Evolutionary conservation across 2,329 filamentous ascomycete genomes (phyloP), one percentile per base, ranked within the genome.

Genomic region (Pyrenochaeta sp.): DNA sequence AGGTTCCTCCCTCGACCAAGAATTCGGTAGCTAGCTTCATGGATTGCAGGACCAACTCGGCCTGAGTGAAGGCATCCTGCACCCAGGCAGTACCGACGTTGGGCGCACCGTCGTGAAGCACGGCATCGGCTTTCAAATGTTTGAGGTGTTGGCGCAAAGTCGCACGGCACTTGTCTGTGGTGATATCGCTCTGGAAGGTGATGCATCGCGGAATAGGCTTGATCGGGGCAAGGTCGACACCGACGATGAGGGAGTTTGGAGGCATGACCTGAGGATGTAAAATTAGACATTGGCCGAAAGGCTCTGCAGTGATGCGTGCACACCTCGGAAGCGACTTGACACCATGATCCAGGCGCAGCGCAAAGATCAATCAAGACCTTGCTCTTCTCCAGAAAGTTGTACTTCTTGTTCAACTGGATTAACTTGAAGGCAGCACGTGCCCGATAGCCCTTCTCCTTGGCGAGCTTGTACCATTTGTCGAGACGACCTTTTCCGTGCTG

Each of bases 11-110:
- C 26, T 65, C 63, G 10, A 84, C 81, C 44, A 99, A 75, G 60
- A 99, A 99, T 58, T 99, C 93, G 0, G 91, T 96, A 3, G 94
- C 94, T 44, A 99, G 78, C 72, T 95, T 96, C 80, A 99, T 81
- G 7, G 90, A 88, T 69, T 96, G 89, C 41, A 99, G 77, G 9
- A 89, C 90, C 38, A 99, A 78, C 74, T 97, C 93, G 46, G 93
- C 94, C 74, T 99, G 94, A 51, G 93, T 93, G 81, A 96, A 99
- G 30, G 94, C 94, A 78, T 99, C 94, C 75, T 99, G 94, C 29
- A 92, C 88, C 94, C 94, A 99, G 0, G 94, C 92, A 1, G 91
- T 93, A 85, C 94, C 94, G 44, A 99, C 94, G 64, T 99, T 99
- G 32, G 94, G 94, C 1, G 94, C 94, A 74, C 94, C 94, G 70